These are phyloP conservation scores for Podospora tetraspora DNA, from an alignment of 495 filamentous ascomycete genomes.

Conservation along the genomic window DNA sequence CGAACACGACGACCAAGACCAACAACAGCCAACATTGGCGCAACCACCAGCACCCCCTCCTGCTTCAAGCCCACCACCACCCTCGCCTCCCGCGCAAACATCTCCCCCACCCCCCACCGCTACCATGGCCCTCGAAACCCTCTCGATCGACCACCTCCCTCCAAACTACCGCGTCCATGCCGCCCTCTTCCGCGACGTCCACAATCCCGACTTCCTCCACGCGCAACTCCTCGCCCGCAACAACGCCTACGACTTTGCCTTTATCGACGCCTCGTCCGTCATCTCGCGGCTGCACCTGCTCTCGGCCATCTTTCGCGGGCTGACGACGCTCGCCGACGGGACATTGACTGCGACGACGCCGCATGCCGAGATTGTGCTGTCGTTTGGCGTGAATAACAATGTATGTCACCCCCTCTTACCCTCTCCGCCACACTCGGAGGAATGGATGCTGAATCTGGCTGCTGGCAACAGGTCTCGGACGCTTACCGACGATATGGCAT, in stretches of 20 bases:
- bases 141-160: conserved; percentile 68
- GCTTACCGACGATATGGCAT: conserved; percentile 87
- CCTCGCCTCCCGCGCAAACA: neutral
- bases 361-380: conserved; percentile 88
- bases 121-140: conserved; percentile 38
- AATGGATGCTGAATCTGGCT: conserved; percentile 5
- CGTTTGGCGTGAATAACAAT: conserved; percentile 79
- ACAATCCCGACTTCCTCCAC: conserved; percentile 70
- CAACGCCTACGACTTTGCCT: conserved; percentile 81
- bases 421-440: neutral
- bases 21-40: neutral
- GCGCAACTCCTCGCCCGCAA: conserved; percentile 78
- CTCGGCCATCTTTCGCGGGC: conserved; percentile 71
- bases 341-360: conserved; percentile 77
- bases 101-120: neutral
- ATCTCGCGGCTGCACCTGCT: conserved; percentile 63
- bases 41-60: neutral
- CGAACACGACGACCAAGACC: neutral
- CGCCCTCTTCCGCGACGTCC: conserved; percentile 66
- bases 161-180: conserved; percentile 59
- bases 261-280: conserved; percentile 77
- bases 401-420: conserved; percentile 38
- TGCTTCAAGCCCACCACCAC: neutral
- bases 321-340: conserved; percentile 54
- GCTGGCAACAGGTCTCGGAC: conserved; percentile 67